Conservation (phyloP, 2,329 filamentous ascomycete genomes). For the Alternaria metachromatica region DNA sequence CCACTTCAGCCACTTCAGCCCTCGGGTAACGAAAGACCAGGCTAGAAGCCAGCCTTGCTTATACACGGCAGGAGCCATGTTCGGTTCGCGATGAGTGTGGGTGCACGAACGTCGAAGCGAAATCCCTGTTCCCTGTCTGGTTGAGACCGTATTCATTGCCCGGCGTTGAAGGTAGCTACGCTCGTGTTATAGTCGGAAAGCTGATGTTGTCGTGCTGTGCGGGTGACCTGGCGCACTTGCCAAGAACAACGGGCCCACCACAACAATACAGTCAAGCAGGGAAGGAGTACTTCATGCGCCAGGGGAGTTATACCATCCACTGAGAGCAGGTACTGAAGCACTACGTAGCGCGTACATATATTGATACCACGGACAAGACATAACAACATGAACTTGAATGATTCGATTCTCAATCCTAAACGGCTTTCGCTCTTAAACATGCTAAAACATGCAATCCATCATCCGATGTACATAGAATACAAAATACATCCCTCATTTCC, state of each 20-base stretch:
- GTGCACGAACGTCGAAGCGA: background rate
- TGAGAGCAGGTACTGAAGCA: background rate
- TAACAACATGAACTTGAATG: background rate
- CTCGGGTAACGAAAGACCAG: background rate
- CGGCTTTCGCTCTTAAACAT: constrained; percentile 5
- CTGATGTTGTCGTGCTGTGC: background rate
- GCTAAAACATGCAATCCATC: constrained; percentile 23
- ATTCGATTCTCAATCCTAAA: background rate
- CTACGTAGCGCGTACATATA: background rate
- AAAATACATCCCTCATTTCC: constrained; percentile 20
- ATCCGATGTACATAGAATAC: constrained; percentile 48
- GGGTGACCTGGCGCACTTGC: background rate
- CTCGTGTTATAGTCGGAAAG: background rate
- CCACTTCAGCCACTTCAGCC: background rate
- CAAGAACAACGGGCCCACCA: background rate
- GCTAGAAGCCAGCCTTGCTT: background rate
- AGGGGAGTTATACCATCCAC: background rate
- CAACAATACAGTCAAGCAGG: background rate
- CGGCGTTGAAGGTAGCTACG: background rate
- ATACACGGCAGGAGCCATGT: background rate
- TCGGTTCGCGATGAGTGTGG: background rate
- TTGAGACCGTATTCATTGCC: background rate
- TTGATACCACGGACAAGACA: background rate
- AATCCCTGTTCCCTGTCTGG: background rate
- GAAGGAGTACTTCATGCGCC: background rate